Conservation (phyloP, 2,329 filamentous ascomycete genomes). For the Zalaria obscura region DNA sequence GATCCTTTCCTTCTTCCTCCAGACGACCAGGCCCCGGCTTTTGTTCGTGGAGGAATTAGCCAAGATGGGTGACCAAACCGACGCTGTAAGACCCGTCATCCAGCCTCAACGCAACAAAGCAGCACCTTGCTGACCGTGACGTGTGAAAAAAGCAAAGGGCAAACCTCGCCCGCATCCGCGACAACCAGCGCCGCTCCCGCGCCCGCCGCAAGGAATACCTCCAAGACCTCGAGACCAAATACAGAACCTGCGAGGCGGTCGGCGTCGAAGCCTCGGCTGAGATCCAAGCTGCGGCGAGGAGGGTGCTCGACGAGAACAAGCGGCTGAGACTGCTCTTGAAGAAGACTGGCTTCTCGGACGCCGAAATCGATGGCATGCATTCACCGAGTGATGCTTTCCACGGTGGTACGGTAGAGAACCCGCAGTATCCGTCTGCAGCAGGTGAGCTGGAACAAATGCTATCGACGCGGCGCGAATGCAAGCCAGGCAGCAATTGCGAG, state of each 20-base stretch:
- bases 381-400: constrained; percentile 5
- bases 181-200: constrained; percentile 66
- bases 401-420: constrained; percentile 3
- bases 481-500: not conserved
- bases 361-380: constrained; percentile 31
- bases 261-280: constrained; percentile 58
- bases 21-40: too few relatives aligned
- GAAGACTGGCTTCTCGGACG: constrained; percentile 42
- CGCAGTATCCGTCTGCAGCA: not conserved
- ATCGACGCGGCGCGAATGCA: constrained; percentile 1
- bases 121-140: not conserved
- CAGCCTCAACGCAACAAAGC: not conserved
- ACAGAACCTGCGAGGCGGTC: constrained; percentile 47
- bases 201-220: constrained; percentile 62
- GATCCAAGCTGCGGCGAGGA: constrained; percentile 55
- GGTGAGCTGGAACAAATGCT: constrained; percentile 6
- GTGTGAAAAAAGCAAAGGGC: constrained; percentile 13
- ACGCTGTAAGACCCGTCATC: not conserved
- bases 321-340: constrained; percentile 46
- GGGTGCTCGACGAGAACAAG: constrained; percentile 55
- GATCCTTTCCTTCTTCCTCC: too few relatives aligned
- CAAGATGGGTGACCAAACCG: not conserved
- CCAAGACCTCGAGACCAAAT: constrained; percentile 50
- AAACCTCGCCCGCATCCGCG: constrained; percentile 48
- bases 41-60: too few relatives aligned